Base-by-base conservation (phyloP, 371 early-diverging fungal genomes). In the Lichtheimia corymbifera region DNA sequence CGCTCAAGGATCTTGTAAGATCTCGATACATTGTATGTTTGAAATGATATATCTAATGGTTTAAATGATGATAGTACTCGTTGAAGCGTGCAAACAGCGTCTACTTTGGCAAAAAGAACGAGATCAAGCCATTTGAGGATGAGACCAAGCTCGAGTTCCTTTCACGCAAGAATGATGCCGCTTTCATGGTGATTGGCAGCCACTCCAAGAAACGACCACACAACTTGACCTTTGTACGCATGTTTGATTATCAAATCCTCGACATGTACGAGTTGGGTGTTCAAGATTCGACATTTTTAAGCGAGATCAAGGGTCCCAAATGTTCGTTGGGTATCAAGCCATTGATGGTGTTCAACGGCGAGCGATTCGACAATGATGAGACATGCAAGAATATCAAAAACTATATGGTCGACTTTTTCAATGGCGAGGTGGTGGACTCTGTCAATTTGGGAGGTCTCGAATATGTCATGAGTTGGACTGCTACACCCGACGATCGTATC, bases 131-230 rank as follows among this genome's bases (percentile, higher is more conserved):
- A 11, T 99, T 99, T 69, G 99, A 98, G 55, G 95, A 97, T 67
- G 89, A 92, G 15, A 85, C 91, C 41, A 86, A 89, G 53, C 76
- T 97, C 28, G 96, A 98, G 74, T 97, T 97, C 66, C 90, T 97
- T 54, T 88, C 93, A 20, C 87, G 88, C 67, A 97, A 96, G 82
- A 98, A 97, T 77, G 97, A 98, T 77, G 83, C 94, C 53, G 87
- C 96, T 1, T 82, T 96, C 24, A 84, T 97, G 65, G 87, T 93
- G 41, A 73, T 98, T 42, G 97, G 94, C 43, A 87, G 84, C 20
- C 97, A 97, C 73, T 89, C 90, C 49, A 99, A 99, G 77, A 99
- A 99, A 76, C 85, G 98, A 58, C 98, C 99, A 28, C 88, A 97
- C 77, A 96, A 95, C 72, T 72, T 99, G 65, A 84, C 88, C 1